Base-by-base conservation (phyloP, 129 eudicot genomes). In the Dittrichia graveolens region DNA sequence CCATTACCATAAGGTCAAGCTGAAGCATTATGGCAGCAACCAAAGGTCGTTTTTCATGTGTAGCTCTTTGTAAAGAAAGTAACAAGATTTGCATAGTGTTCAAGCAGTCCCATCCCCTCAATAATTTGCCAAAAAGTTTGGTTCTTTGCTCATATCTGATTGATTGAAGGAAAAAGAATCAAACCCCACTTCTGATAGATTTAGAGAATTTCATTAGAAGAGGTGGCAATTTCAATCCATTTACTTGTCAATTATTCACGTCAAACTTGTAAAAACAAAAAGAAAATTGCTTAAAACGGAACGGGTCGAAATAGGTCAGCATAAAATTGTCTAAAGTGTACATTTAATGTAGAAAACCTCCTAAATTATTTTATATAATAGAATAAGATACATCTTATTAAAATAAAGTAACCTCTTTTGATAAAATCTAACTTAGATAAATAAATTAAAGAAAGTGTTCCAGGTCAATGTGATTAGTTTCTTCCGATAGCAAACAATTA, bases 1-100 rank as follows among this genome's bases (percentile, higher is more conserved):
- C 37, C 11, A 4, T 74, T 78, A 90, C 96, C 96, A 85, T 42
- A 76, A 90, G 96, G 62, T 90, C 96, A 44, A 90, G 88, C 78
- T 87, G 94, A 39, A 90, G 75, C 82, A 90, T 70, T 56, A 85
- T 71, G 49, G 85, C 83, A n/a, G 96, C 90, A 79, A 85, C 71
- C 50, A 81, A 37, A 3, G 94, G 91, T 42, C 87, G 80, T 67
- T 83, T 87, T 81, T 85, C 94, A 49, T 68, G 84, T 55, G 74
- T 75, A 39, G 91, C 88, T 72, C 77, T 81, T n/a, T 81, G 94
- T 76, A 90, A 89, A 47, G 69, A 79, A 72, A 87, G 57, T 38
- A 81, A 59, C 91, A 90, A 69, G 72, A 87, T 79, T 43, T 90
- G 89, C 84, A 87, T 73, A 35, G 83, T 71, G 80, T 81, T 90